These are phyloP conservation scores for Candida labiduridarum DNA, from an alignment of 1,139 yeast genomes.

Conservation along the genomic window DNA sequence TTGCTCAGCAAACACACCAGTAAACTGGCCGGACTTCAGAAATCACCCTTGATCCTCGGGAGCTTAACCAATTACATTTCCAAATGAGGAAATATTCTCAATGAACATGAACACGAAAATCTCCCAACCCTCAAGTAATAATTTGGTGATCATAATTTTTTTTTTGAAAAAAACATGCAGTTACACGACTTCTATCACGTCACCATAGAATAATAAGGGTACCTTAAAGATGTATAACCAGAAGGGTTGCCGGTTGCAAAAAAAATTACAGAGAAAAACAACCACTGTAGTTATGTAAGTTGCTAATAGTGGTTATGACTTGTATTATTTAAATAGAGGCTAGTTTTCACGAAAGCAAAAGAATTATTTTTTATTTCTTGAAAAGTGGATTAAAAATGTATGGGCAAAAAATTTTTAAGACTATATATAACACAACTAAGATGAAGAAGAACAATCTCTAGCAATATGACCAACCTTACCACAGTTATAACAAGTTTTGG, in stretches of 20 bases:
- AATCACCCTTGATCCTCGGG: no score
- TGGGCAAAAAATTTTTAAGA: background rate
- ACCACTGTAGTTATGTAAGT: background rate
- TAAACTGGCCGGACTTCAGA: no score
- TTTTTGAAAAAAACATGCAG: background rate
- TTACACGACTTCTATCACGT: background rate
- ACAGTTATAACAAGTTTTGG: constrained; percentile 81
- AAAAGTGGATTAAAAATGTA: background rate
- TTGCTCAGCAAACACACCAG: no score
- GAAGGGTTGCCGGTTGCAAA: background rate
- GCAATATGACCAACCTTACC: constrained; percentile 89
- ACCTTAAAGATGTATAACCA: background rate
- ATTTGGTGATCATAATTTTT: background rate
- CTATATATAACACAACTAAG: constrained; percentile 15
- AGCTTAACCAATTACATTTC: background rate
- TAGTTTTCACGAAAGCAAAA: background rate
- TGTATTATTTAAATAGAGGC: background rate
- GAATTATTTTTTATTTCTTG: background rate
- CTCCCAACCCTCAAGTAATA: background rate
- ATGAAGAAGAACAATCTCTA: constrained; percentile 68
- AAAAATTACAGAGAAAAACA: background rate
- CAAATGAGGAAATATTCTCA: background rate
- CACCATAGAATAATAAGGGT: background rate
- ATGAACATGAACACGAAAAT: background rate
- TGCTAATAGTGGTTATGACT: background rate